phyloP scores from a whole-genome alignment of 2,329 filamentous ascomycete species.

The Chaetomium sp. region DNA sequence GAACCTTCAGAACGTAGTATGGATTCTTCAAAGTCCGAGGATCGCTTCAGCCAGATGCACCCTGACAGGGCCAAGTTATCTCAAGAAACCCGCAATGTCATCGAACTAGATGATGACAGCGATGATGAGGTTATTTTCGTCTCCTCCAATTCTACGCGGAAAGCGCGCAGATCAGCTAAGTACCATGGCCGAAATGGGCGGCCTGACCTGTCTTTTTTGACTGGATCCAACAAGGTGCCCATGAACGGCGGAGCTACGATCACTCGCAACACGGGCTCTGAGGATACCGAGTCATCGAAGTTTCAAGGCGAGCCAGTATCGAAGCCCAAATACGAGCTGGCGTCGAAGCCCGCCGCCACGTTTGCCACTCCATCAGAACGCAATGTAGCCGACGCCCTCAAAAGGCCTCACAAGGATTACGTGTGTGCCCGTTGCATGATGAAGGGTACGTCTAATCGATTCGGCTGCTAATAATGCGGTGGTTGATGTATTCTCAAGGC shows the following conservation, averaged over 20 bases:
- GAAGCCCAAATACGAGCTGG: neutral
- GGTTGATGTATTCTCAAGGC: conserved; percentile 37
- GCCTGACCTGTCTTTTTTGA: conserved; percentile 21
- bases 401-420: neutral
- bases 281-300: no score
- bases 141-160: neutral
- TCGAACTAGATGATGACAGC: conserved; percentile 4
- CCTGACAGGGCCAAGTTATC: conserved; percentile 28
- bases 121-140: neutral
- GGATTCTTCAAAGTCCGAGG: neutral
- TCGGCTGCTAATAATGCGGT: neutral
- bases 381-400: neutral
- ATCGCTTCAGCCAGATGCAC: conserved; percentile 26
- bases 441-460: conserved; percentile 35
- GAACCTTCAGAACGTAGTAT: no score
- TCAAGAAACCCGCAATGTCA: neutral
- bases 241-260: neutral
- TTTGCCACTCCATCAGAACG: neutral
- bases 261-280: neutral
- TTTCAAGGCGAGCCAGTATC: no score
- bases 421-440: conserved; percentile 40
- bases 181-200: neutral
- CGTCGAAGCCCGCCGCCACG: neutral
- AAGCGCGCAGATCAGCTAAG: no score
- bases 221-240: conserved; percentile 25